A percentile compares a stretch with the other conserved stretches of the same genome.
Evolutionary conservation across 306 rosid species (phyloP).

Genomic region (Crataegus laevigata): DNA sequence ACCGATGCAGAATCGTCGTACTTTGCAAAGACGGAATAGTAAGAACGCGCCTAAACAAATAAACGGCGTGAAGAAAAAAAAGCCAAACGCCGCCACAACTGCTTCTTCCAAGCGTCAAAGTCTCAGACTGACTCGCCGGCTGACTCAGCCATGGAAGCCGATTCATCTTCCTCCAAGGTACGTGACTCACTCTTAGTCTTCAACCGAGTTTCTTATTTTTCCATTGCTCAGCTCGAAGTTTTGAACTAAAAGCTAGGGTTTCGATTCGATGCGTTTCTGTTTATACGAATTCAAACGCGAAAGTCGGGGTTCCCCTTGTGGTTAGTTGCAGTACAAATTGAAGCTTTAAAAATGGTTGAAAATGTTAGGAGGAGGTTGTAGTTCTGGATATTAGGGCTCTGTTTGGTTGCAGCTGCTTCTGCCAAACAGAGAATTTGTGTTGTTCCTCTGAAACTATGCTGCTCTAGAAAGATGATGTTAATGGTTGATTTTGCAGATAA

Average conservation of each 20-base stretch:
- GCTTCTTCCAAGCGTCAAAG: neutral
- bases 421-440: neutral
- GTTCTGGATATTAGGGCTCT: neutral
- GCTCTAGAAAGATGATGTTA: neutral
- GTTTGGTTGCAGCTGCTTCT: neutral
- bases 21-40: neutral
- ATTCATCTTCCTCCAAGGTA: conserved; percentile 20
- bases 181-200: neutral
- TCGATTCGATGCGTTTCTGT: neutral
- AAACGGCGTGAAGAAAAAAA: neutral
- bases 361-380: too few relatives aligned
- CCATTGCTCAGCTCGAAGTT: neutral
- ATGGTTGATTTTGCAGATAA: conserved; percentile 38
- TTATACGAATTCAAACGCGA: neutral
- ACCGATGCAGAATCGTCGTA: neutral
- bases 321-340: neutral
- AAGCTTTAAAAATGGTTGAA: neutral
- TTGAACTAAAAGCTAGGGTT: conserved; percentile 11
- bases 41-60: neutral
- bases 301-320: neutral
- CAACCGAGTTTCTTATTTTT: neutral
- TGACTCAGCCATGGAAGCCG: neutral
- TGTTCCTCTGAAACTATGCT: neutral
- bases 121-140: conserved; percentile 1
- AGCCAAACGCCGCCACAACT: neutral